Base-by-base conservation (phyloP, 1,284 basidiomycete species). In the Melanopsichium pennsylvanicum region DNA sequence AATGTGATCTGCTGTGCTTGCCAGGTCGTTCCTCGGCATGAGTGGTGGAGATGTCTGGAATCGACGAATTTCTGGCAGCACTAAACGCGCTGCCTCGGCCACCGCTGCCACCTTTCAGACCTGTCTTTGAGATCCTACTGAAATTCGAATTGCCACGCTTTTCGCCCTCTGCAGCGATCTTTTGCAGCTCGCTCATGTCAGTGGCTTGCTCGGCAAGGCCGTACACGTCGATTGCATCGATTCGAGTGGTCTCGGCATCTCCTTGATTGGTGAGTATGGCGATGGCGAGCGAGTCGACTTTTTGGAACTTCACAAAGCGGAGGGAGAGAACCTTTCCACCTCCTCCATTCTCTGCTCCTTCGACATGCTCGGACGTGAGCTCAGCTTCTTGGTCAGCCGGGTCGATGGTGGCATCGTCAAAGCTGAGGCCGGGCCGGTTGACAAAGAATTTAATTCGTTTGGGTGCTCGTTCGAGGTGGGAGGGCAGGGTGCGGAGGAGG, bases 201-300 rank as follows among this genome's bases (percentile, higher is more conserved):
- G 84, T 88, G 43, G 74, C 88, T 86, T 87, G 86, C n/a, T 86
- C 84, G 7, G 87, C 84, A 16, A 85, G 74, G 6, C 91, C 91
- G 44, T 88, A 85, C 12, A 92, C 78, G 77, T 93, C 90, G 46
- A 93, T 83, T 21, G 84, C 86, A 79, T 92, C 89, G 66, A 93
- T 89, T 35, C 89, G 84, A 15, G 91, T 92, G 70, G 87, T 86
- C 40, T 91, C 89, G 43, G 87, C 87, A 34, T 82, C 87, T 11
- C 86, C 89, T 66, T 90, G 88, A 75, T 93, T 92, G 21, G 87
- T 87, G 54, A 85, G 86, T 21, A 93, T 86, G 72, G 92, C 89
- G 40, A 93, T 87, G 88, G 91, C 75, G 18, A 45, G 29, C 15
- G 55, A 69, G 39, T 59, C 59, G 35, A 93, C 90, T 35, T 83